Conservation (phyloP, 2,329 filamentous ascomycete species). For the Claviceps purpurea region DNA sequence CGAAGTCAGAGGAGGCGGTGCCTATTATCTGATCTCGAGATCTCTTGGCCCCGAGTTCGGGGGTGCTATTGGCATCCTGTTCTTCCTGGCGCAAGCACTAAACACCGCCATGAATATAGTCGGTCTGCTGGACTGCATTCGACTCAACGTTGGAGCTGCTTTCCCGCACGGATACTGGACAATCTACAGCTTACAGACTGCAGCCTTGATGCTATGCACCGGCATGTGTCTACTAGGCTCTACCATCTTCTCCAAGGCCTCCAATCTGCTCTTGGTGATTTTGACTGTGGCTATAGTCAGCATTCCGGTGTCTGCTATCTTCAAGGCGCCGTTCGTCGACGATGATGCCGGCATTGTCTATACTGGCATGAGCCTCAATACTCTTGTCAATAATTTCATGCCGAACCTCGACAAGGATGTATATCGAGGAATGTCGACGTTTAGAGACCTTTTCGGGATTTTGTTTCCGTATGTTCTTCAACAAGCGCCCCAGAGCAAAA, state of each 20-base stretch:
- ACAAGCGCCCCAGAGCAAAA: neutral
- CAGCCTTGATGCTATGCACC: constrained; percentile 58
- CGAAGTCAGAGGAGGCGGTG: constrained; percentile 74
- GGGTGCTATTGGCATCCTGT: constrained; percentile 75
- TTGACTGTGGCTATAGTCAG: constrained; percentile 63
- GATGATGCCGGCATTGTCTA: constrained; percentile 53
- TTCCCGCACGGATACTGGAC: constrained; percentile 64
- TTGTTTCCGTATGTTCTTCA: constrained; percentile 47
- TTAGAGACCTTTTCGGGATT: constrained; percentile 74
- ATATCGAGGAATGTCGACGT: constrained; percentile 51
- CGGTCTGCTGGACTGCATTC: constrained; percentile 70
- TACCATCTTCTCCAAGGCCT: constrained; percentile 65
- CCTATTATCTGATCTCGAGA: constrained; percentile 79
- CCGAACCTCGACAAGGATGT: constrained; percentile 54
- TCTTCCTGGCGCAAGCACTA: constrained; percentile 80
- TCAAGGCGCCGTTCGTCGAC: constrained; percentile 54
- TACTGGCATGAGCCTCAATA: constrained; percentile 60
- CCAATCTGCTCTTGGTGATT: constrained; percentile 60
- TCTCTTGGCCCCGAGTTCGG: constrained; percentile 81
- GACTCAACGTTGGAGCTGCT: constrained; percentile 55
- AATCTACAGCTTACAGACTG: constrained; percentile 62
- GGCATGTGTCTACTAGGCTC: constrained; percentile 67
- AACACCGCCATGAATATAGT: constrained; percentile 83
- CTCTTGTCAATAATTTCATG: constrained; percentile 59
- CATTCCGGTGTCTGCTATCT: constrained; percentile 65